Conservation (phyloP, 441 rosid species). For the Populus trichocarpa region DNA sequence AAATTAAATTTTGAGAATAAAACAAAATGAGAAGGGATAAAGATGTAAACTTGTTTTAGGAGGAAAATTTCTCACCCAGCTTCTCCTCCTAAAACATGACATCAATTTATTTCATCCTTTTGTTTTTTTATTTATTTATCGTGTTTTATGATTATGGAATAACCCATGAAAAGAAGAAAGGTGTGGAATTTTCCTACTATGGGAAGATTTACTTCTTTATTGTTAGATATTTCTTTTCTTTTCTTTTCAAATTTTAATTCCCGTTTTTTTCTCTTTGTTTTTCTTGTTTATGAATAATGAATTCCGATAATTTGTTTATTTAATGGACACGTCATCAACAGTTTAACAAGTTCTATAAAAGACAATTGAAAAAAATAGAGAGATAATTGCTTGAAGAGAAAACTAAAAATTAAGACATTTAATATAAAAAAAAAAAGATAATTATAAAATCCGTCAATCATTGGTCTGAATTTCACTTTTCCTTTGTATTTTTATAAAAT, state of each 20-base stretch:
- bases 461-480: too few relatives aligned
- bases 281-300: neutral
- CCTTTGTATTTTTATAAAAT: too few relatives aligned
- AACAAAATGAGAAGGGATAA: too few relatives aligned
- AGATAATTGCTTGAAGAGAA: neutral
- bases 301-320: neutral
- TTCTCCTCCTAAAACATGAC: neutral
- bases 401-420: too few relatives aligned
- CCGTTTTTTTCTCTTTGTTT: too few relatives aligned
- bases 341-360: neutral
- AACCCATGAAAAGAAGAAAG: neutral
- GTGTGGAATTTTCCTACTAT: neutral
- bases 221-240: neutral
- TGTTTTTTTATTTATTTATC: too few relatives aligned
- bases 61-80: neutral
- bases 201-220: neutral
- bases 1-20: too few relatives aligned
- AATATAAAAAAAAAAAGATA: too few relatives aligned
- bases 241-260: neutral
- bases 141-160: neutral
- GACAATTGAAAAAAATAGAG: neutral
- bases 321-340: neutral
- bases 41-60: too few relatives aligned
- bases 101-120: too few relatives aligned
- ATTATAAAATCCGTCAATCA: too few relatives aligned